Evolutionary conservation across 192 early-diverging fungal species (phyloP).

Genomic region (Linnemannia hyalina): DNA sequence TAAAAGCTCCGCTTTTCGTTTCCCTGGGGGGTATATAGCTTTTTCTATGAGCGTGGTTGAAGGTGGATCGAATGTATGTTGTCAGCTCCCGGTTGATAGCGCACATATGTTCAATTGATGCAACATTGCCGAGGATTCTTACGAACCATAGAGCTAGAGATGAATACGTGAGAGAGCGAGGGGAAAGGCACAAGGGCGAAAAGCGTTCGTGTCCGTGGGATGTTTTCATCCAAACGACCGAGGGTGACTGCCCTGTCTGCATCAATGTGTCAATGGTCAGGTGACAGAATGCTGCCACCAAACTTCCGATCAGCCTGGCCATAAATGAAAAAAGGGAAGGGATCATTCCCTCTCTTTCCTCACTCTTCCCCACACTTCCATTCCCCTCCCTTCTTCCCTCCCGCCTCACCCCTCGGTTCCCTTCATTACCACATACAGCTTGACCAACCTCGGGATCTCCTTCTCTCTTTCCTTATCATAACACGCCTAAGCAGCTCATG

Average conservation of each 20-base stretch:
- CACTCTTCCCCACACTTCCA: constrained; percentile 13
- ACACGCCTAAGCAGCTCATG: constrained; percentile 8
- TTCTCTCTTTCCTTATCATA: background rate
- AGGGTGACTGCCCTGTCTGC: background rate
- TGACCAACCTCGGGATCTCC: constrained; percentile 12
- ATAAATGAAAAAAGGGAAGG: background rate
- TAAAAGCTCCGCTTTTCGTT: too few relatives aligned
- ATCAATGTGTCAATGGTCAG: background rate
- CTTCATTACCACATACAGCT: background rate
- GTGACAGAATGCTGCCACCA: background rate
- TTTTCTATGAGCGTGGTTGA: too few relatives aligned
- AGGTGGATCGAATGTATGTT: too few relatives aligned
- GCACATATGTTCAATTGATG: too few relatives aligned
- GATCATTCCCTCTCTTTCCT: constrained; percentile 5
- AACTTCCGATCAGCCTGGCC: constrained; percentile 14
- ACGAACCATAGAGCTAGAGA: too few relatives aligned
- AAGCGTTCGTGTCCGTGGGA: background rate
- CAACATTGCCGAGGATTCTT: too few relatives aligned
- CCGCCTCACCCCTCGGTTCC: background rate
- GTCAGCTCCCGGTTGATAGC: too few relatives aligned
- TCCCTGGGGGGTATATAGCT: too few relatives aligned
- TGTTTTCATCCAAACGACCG: background rate
- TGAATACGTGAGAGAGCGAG: background rate
- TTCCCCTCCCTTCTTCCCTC: background rate
- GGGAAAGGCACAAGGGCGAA: background rate